Base-by-base conservation (phyloP, 148 eudicot genomes). In the Linanthus parryae region DNA sequence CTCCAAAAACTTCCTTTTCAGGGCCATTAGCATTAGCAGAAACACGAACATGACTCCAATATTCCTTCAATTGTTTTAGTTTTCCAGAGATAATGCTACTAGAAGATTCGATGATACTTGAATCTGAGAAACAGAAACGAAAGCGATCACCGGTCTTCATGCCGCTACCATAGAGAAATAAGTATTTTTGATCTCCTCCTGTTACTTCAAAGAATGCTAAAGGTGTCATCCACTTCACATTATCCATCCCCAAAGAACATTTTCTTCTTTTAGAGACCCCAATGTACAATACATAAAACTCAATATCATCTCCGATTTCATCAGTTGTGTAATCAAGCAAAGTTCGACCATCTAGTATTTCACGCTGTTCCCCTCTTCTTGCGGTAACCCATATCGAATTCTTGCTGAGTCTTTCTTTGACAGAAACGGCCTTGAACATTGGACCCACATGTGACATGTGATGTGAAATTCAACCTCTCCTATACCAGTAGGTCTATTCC, bases 251-350 rank as follows among this genome's bases (percentile, higher is more conserved):
- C 53, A 88, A 44, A 8, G 79, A 62, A 63, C 67, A 82, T 58
- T 78, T 87, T 72, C 99, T 75, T 82, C 73, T 82, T 69, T 94
- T 82, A 21, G 63, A 72, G 40, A 94, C 85, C 22, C 95, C 95
- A 64, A 94, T 70, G 56, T 77, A 77, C 40, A 81, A 38, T 62
- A 69, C 74, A 50, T 69, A 70, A 36, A 39, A 63, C 35, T 65
- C 63, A 33, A 54, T 40, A 41, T 43, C 68, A 48, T 72, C 72
- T 31, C 67, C 79, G 26, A 79, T 52, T 83, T 87, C 90, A 26
- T 61, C 54, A 43, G 75, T 61, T 48, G 79, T 25, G 27, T 79
- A 70, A 44, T 68, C 61, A 64, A 87, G 62, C 67, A 84, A 65
- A 54, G 75, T 68, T 52, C 77, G 67, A 58, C 97, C 97, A 73